Conservation (phyloP, 1,139 yeast species). For the Sporopachydermia cereana region DNA sequence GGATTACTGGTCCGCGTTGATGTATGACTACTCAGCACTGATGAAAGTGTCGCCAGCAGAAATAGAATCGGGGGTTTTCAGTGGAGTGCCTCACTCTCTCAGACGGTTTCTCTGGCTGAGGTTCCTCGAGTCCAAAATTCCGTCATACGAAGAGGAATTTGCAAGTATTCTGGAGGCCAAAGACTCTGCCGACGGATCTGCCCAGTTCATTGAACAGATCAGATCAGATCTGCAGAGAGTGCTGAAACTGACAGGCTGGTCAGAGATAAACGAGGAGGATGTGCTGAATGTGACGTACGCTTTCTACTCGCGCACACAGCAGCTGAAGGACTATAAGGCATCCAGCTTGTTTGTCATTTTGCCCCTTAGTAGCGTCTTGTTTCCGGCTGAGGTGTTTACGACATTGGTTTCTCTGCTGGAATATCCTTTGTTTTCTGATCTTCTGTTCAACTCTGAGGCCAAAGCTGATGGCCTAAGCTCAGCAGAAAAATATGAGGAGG, state of each 20-base stretch:
- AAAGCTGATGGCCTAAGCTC: too few relatives aligned
- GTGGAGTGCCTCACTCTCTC: not conserved
- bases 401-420: not conserved
- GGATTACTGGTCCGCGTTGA: conserved; percentile 4
- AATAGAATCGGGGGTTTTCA: conserved; percentile 3
- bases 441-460: not conserved
- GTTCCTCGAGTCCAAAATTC: not conserved
- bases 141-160: not conserved
- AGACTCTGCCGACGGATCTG: not conserved
- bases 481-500: not conserved
- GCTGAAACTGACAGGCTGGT: not conserved
- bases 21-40: conserved; percentile 2
- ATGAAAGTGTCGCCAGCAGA: conserved; percentile 5
- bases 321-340: not conserved
- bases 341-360: not conserved
- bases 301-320: not conserved
- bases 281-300: not conserved
- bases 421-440: not conserved
- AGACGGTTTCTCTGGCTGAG: conserved; percentile 4
- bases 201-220: not conserved
- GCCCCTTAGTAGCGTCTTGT: not conserved
- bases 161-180: not conserved
- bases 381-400: not conserved
- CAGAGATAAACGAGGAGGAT: not conserved
- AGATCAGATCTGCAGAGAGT: not conserved